A percentile compares a stretch with the other conserved stretches of the same genome.
These are phyloP conservation scores for Capronia epimyces DNA, from an alignment of 2,329 filamentous ascomycete species.

Conservation along the genomic window DNA sequence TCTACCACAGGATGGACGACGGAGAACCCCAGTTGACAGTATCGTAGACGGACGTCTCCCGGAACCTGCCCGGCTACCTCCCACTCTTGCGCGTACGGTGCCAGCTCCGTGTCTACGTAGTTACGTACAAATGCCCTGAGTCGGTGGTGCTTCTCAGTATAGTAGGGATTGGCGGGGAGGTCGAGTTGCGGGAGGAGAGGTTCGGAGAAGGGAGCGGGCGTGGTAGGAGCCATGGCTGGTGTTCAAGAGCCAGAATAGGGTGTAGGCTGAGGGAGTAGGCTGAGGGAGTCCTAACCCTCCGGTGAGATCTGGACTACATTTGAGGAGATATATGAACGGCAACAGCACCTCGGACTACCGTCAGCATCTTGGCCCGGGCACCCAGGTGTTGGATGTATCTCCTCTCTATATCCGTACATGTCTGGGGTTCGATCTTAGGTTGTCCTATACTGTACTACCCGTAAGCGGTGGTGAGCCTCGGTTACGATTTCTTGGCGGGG, in stretches of 20 bases:
- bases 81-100: constrained; percentile 62
- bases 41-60: constrained; percentile 57
- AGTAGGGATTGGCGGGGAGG: constrained; percentile 62
- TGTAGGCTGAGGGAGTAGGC: not conserved
- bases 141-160: constrained; percentile 57
- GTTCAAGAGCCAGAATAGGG: not conserved
- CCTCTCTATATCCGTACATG: too few relatives aligned
- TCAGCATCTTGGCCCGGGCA: constrained; percentile 2
- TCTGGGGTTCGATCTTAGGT: too few relatives aligned
- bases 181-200: constrained; percentile 67
- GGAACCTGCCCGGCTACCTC: constrained; percentile 62
- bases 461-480: constrained; percentile 3
- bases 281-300: not conserved
- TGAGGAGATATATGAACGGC: not conserved
- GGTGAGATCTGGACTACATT: constrained; percentile 3
- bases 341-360: too few relatives aligned
- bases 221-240: constrained; percentile 15
- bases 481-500: constrained; percentile 1
- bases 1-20: constrained; percentile 62
- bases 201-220: constrained; percentile 61
- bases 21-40: constrained; percentile 62
- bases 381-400: not conserved
- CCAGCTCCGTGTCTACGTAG: constrained; percentile 60
- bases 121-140: constrained; percentile 64
- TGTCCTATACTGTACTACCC: not conserved